A percentile compares a stretch with the other conserved stretches of the same genome.
Evolutionary conservation across 208 protist genomes (phyloP).

Genomic region (Leishmania braziliensis): DNA sequence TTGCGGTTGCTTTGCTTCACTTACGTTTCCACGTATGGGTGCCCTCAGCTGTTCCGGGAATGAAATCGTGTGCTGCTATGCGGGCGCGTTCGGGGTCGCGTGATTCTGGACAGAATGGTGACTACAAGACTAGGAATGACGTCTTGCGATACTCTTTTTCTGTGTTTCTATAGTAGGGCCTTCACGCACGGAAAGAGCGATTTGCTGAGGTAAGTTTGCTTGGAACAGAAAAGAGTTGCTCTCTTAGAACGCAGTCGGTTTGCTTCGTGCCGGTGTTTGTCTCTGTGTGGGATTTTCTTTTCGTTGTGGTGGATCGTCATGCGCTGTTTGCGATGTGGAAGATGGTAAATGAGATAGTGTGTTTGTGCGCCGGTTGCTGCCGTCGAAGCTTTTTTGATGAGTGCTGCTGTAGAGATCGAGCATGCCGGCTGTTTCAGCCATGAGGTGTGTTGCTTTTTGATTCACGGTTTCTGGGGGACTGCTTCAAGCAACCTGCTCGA

Average conservation of each 20-base stretch:
- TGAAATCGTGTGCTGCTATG: not conserved
- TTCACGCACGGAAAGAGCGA: not conserved
- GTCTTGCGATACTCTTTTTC: not conserved
- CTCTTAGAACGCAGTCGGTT: not conserved
- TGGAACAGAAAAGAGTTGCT: not conserved
- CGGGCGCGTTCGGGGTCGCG: not conserved
- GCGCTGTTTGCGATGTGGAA: not conserved
- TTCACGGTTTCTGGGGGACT: no score
- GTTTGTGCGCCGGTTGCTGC: not conserved
- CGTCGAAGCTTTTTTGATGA: not conserved
- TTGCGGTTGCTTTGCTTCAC: not conserved
- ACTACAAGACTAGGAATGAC: not conserved
- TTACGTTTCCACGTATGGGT: not conserved
- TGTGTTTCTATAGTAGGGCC: constrained; percentile 10
- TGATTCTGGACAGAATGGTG: not conserved
- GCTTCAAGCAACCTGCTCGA: not conserved
- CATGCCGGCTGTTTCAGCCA: not conserved
- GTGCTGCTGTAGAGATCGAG: not conserved
- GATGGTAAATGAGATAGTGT: not conserved
- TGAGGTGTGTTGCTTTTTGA: not conserved
- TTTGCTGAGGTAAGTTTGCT: not conserved
- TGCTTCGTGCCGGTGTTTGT: not conserved
- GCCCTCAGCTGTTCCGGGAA: not conserved
- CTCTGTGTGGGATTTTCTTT: not conserved
- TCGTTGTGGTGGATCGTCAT: not conserved